phyloP scores from a whole-genome alignment of 2,329 filamentous ascomycete genomes.

The Elsinoe australis region DNA sequence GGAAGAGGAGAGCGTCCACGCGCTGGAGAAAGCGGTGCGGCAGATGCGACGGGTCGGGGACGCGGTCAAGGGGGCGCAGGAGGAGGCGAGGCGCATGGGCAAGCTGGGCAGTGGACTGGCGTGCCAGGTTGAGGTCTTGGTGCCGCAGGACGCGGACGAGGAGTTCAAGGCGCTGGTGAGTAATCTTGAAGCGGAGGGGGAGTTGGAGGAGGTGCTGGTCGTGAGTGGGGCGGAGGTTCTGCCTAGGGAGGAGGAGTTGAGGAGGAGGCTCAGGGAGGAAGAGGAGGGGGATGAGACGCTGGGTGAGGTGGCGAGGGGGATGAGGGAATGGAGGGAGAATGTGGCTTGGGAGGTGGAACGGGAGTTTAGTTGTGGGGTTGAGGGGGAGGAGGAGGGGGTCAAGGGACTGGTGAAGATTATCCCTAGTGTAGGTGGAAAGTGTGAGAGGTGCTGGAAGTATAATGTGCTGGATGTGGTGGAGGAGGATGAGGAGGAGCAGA shows the following conservation, averaged over 20 bases:
- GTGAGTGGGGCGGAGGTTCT: constrained; percentile 33
- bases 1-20: constrained; percentile 18
- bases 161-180: constrained; percentile 14
- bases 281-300: constrained; percentile 16
- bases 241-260: constrained; percentile 15
- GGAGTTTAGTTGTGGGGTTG: constrained; percentile 32
- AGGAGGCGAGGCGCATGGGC: constrained; percentile 63
- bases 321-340: constrained; percentile 20
- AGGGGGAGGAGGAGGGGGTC: constrained; percentile 21
- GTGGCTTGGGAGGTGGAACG: constrained; percentile 37
- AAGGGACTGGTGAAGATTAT: constrained; percentile 26
- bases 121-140: constrained; percentile 55
- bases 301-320: constrained; percentile 5
- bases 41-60: constrained; percentile 46
- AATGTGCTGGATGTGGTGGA: constrained; percentile 44
- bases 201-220: constrained; percentile 38
- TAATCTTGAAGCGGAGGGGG: constrained; percentile 22
- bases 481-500: constrained; percentile 42
- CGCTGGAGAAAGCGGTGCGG: constrained; percentile 42
- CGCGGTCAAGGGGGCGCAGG: constrained; percentile 67
- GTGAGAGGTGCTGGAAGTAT: constrained; percentile 83
- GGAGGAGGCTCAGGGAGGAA: constrained; percentile 17
- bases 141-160: constrained; percentile 20
- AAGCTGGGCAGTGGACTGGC: constrained; percentile 74
- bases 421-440: constrained; percentile 57